Conservation (phyloP, 2,329 filamentous ascomycete species). For the Neoarthrinium moseri region DNA sequence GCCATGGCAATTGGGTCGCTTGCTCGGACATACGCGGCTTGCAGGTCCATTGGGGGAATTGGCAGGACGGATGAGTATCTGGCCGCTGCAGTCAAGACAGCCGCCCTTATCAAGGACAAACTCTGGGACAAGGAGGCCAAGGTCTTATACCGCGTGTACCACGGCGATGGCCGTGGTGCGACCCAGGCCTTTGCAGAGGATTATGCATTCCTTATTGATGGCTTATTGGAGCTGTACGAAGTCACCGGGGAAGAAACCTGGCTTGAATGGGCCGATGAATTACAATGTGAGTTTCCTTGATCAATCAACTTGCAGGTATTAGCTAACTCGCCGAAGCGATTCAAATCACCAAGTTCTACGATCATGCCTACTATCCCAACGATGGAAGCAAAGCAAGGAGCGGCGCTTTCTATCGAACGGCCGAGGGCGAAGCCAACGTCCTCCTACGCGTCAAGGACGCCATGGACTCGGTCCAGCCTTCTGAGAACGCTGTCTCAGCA, state of each 20-base stretch:
- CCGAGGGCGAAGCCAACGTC: slow-evolving; percentile 60
- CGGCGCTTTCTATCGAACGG: slow-evolving; percentile 74
- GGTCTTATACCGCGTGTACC: slow-evolving; percentile 72
- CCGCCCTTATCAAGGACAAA: slow-evolving; percentile 67
- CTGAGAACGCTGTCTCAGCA: slow-evolving; percentile 84
- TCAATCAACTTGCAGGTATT: neutral
- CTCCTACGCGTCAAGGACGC: slow-evolving; percentile 91
- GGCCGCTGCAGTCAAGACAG: slow-evolving; percentile 64
- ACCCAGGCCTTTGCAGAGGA: slow-evolving; percentile 85
- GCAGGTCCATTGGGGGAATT: slow-evolving; percentile 44
- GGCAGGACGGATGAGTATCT: slow-evolving; percentile 59
- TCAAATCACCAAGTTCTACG: slow-evolving; percentile 78
- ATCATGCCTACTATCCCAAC: slow-evolving; percentile 41
- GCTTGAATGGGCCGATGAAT: slow-evolving; percentile 75
- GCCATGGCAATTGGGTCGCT: slow-evolving; percentile 83
- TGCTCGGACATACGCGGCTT: slow-evolving; percentile 65
- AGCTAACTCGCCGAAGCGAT: neutral
- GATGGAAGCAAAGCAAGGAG: slow-evolving; percentile 36
- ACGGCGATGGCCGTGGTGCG: slow-evolving; percentile 60
- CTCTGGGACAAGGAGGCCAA: slow-evolving; percentile 67
- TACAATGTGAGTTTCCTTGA: slow-evolving; percentile 45
- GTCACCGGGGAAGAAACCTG: slow-evolving; percentile 74
- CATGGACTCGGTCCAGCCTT: slow-evolving; percentile 90
- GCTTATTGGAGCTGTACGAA: slow-evolving; percentile 81
- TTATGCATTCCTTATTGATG: slow-evolving; percentile 85